phyloP scores from a whole-genome alignment of 352 stramenopile genomes.

The Pythium myriotylum region DNA sequence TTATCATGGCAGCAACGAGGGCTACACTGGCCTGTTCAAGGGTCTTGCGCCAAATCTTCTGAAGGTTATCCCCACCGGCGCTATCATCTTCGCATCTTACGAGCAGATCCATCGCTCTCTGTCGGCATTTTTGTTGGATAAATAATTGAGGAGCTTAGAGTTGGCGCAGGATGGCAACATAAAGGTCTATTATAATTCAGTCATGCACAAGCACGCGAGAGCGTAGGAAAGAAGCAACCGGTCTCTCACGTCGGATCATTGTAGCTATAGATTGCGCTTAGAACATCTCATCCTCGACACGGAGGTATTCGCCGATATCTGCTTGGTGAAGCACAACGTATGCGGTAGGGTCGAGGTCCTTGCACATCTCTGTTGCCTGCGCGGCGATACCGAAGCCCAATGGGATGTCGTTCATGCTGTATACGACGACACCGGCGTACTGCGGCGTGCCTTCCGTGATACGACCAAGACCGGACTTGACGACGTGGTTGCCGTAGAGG shows the following conservation, averaged over 20 bases:
- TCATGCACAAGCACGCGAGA: slow-evolving; percentile 11
- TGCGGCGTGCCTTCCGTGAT: slow-evolving; percentile 98
- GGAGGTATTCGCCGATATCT: slow-evolving; percentile 99
- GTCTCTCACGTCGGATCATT: background rate
- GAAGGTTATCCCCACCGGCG: slow-evolving; percentile 95
- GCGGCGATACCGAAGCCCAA: slow-evolving; percentile 98
- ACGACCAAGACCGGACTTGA: slow-evolving; percentile 96
- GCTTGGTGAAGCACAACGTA: slow-evolving; percentile 99
- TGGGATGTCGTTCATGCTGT: slow-evolving; percentile 98
- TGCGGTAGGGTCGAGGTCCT: slow-evolving; percentile 95
- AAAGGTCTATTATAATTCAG: slow-evolving; percentile 14
- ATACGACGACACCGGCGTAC: slow-evolving; percentile 98
- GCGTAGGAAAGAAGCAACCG: background rate
- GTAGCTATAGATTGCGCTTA: slow-evolving; percentile 43
- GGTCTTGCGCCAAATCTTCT: slow-evolving; percentile 95
- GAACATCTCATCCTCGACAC: slow-evolving; percentile 98
- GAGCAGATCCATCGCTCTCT: slow-evolving; percentile 77
- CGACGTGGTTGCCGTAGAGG: slow-evolving; percentile 99
- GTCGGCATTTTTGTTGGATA: slow-evolving; percentile 23
- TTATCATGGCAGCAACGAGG: slow-evolving; percentile 93
- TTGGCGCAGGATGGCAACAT: background rate
- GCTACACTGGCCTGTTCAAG: slow-evolving; percentile 94
- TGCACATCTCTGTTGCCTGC: slow-evolving; percentile 94
- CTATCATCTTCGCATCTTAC: slow-evolving; percentile 93
- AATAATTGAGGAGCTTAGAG: slow-evolving; percentile 18